These are phyloP conservation scores for Aspergillus sparsus DNA, from an alignment of 495 filamentous ascomycete genomes.

Conservation along the genomic window DNA sequence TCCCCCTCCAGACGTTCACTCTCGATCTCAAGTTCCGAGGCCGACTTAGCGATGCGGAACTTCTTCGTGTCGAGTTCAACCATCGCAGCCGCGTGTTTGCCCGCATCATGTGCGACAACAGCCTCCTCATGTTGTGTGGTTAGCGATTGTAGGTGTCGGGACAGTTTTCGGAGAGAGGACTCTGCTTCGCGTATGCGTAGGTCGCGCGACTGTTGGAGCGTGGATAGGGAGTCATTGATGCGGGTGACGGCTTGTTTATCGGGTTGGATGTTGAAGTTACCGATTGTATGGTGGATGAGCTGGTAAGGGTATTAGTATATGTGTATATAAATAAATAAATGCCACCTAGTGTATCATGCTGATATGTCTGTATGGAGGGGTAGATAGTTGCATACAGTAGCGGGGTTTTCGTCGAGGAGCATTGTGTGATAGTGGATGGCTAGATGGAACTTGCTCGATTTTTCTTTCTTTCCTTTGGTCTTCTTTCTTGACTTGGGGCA, in stretches of 20 bases:
- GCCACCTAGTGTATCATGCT: too few species aligned
- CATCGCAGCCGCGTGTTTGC: slow-evolving; percentile 77
- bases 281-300: slow-evolving; percentile 87
- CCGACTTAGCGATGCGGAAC: slow-evolving; percentile 88
- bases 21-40: slow-evolving; percentile 86
- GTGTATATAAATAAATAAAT: too few species aligned
- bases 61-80: slow-evolving; percentile 88
- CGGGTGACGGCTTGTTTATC: slow-evolving; percentile 86
- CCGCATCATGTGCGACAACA: slow-evolving; percentile 66
- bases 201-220: slow-evolving; percentile 75
- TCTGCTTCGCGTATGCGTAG: slow-evolving; percentile 73
- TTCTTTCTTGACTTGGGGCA: background rate
- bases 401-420: slow-evolving; percentile 96
- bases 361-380: background rate
- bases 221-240: slow-evolving; percentile 78
- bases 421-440: slow-evolving; percentile 53
- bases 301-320: slow-evolving; percentile 36
- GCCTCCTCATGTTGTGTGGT: slow-evolving; percentile 70
- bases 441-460: background rate
- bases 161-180: slow-evolving; percentile 68
- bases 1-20: slow-evolving; percentile 83
- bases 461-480: background rate
- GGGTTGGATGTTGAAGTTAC: slow-evolving; percentile 90
- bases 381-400: slow-evolving; percentile 58
- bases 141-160: slow-evolving; percentile 68